A percentile compares a stretch with the other conserved stretches of the same genome.
phyloP scores from a whole-genome alignment of 1,139 yeast species.

The Hyphopichia burtonii region DNA sequence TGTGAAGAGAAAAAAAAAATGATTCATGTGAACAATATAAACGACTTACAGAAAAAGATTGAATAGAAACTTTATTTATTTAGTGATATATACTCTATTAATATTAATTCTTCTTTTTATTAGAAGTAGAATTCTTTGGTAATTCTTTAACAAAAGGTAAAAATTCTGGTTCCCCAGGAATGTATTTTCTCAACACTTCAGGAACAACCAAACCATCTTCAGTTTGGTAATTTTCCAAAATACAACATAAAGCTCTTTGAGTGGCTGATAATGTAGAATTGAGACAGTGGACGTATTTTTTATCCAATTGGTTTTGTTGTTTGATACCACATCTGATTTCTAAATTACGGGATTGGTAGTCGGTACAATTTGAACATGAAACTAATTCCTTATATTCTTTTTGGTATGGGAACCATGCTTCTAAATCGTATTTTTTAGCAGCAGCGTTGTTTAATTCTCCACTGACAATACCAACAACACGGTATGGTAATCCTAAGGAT shows the following conservation, averaged over 20 bases:
- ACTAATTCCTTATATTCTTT: constrained; percentile 97
- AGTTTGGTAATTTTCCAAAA: constrained; percentile 95
- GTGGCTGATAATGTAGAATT: constrained; percentile 98
- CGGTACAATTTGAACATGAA: constrained; percentile 98
- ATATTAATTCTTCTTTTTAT: constrained; percentile 47
- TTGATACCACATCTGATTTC: constrained; percentile 99
- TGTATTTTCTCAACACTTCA: constrained; percentile 89
- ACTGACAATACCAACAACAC: constrained; percentile 96
- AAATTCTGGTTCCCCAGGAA: constrained; percentile 98
- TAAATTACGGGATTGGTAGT: constrained; percentile 96
- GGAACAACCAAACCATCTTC: constrained; percentile 94
- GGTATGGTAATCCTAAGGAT: constrained; percentile 88
- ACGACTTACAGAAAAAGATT: no score
- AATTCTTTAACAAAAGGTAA: constrained; percentile 86
- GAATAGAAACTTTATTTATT: no score
- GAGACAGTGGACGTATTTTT: constrained; percentile 97
- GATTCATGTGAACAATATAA: no score
- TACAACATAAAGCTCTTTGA: constrained; percentile 96
- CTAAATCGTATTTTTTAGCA: constrained; percentile 96
- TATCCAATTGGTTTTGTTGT: constrained; percentile 91
- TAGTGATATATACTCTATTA: not conserved
- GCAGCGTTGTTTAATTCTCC: constrained; percentile 99
- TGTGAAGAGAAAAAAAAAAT: no score
- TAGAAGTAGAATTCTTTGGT: constrained; percentile 90
- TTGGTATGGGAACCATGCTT: constrained; percentile 99